Base-by-base conservation (phyloP, 495 filamentous ascomycete genomes). In the Hypoxylon cercidicola region DNA sequence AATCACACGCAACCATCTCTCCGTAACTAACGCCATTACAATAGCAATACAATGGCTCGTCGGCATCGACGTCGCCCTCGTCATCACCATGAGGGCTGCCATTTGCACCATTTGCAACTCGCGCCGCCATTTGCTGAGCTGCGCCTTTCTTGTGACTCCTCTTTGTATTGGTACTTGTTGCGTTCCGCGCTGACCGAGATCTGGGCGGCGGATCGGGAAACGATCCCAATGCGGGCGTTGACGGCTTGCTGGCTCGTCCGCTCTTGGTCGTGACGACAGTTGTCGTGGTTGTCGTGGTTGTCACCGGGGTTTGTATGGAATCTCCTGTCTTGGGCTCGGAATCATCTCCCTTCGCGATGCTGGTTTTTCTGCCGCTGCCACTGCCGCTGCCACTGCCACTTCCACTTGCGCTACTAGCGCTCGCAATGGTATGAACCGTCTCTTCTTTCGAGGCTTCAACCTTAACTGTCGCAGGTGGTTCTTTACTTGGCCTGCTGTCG, bases 1-100 rank as follows among this genome's bases (percentile, higher is more conserved):
- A 91, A 71, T 99, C 95, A 66, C 95, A 99, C n/a, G 89, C 95
- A 13, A 99, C 91, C 95, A 99, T 99, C 77, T 96, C 91, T 18
- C 95, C 95, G 71, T 97, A 99, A 70, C 90, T 95, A 30, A 97
- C 88, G 60, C 89, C 85, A 64, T 97, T 91, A 74, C 95, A 99
- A 76, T 93, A 92, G 76, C 95, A 99, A 76, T 97, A 99, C 44
- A 87, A 81, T 11, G 90, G 91, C 73, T 97, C 95, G 55, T 92
- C 87, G 12, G 85, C 89, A 51, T 93, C 93, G 12, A 85, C 86
- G 25, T 92, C 92, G 4, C 84, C 87, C 28, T 82, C 82, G 2
- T 79, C 77, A 32, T 73, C 78, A 15, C 68, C 74, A 18, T 75
- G 68, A 8, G 63, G 72, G 32, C 75, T 76, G 47, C 69, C 76